Evolutionary conservation across 2,329 filamentous ascomycete species (phyloP).

Genomic region (Fusarium brachygibbosum): DNA sequence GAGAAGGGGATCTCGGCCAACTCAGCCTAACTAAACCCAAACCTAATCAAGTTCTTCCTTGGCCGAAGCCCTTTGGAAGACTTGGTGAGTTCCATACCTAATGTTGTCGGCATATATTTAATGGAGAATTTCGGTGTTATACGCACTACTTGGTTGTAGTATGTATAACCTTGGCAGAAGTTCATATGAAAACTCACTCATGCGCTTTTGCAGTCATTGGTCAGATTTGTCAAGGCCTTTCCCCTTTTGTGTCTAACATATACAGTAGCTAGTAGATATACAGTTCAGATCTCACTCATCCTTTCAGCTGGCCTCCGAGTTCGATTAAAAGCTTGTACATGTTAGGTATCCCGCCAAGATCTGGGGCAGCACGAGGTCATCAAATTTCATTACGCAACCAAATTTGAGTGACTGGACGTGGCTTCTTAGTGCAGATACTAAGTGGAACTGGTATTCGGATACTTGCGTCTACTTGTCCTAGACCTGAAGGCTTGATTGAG

Average conservation of each 20-base stretch:
- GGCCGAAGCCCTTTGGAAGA: slow-evolving; percentile 3
- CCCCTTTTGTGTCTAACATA: slow-evolving; percentile 1
- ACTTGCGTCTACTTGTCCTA: slow-evolving; percentile 38
- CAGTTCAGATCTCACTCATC: slow-evolving; percentile 1
- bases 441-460: slow-evolving; percentile 34
- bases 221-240: background rate
- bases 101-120: background rate
- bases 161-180: no score
- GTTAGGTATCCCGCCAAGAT: slow-evolving; percentile 39
- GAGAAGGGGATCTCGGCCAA: slow-evolving; percentile 12
- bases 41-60: slow-evolving; percentile 1
- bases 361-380: slow-evolving; percentile 43
- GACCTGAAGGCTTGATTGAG: slow-evolving; percentile 28
- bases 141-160: no score
- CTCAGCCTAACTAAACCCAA: background rate
- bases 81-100: background rate
- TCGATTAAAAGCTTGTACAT: slow-evolving; percentile 39
- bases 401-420: slow-evolving; percentile 29
- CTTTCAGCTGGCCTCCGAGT: background rate
- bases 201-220: slow-evolving; percentile 9
- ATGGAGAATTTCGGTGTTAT: background rate
- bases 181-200: background rate
- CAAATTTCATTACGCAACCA: slow-evolving; percentile 41
- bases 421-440: slow-evolving; percentile 19
- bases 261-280: background rate